Evolutionary conservation across 164 flowering plant species (phyloP), one percentile per base, ranked within the genome.

Genomic region (Magnolia kwangsiensis): DNA sequence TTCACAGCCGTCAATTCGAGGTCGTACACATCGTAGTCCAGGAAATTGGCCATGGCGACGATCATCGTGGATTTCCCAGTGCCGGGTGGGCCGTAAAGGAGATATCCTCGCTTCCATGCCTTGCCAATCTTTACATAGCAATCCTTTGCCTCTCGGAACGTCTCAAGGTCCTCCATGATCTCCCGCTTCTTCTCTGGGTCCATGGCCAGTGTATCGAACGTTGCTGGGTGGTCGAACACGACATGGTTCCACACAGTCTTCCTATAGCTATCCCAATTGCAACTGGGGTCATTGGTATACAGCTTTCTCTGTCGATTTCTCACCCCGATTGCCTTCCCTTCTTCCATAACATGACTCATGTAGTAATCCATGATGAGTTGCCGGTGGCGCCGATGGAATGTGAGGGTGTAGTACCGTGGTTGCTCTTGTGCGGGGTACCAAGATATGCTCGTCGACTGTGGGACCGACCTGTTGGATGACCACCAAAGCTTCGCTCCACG

Each of bases 91-190:
- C 91, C 91, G 65, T 85, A 83, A 27, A 90, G 88, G 27, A 90
- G 83, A 73, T 87, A 90, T 23, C 94, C 94, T n/a, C 93, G 80
- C 64, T 90, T 90, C 93, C 93, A 88, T 0, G 89, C 88, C 80
- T 83, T 87, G 2, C 91, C 90, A 7, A 86, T 85, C 73, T 80
- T 81, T 3, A 80, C 78, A 75, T 90, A 90, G 63, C 81, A 90
- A 1, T 88, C 90, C 78, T 88, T 87, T 50, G 87, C 79, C 64
- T 83, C 77, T 21, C 82, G 81, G 74, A 89, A 90, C 1, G 80
- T 74, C 31, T 78, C 13, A 0, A 90, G 83, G 80, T 90, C 90
- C 2, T 89, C 88, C 13, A 85, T 72, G 11, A 90, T 89, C 71
- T 86, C 86, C 74, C 74, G 29, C 82, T 87, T 90, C 85, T 83